Evolutionary conservation across 768 basidiomycete genomes (phyloP).

Genomic region (Pleurotus djamor): DNA sequence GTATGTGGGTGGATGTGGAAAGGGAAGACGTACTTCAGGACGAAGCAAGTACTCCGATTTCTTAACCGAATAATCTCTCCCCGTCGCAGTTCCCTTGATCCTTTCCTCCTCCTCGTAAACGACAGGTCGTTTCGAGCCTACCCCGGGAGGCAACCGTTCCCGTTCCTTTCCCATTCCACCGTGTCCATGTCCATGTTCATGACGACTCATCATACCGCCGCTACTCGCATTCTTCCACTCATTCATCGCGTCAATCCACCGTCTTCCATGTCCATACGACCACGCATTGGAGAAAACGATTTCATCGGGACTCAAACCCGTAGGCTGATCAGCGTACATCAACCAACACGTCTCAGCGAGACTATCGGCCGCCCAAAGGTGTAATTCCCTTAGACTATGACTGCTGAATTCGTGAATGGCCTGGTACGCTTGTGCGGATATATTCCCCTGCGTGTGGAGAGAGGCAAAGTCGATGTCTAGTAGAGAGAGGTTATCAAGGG

Average conservation of each 20-base stretch:
- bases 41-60: slow-evolving; percentile 54
- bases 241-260: slow-evolving; percentile 50
- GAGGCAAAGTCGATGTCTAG: slow-evolving; percentile 39
- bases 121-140: slow-evolving; percentile 34
- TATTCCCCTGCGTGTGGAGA: background rate
- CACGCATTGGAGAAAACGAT: slow-evolving; percentile 32
- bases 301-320: slow-evolving; percentile 69
- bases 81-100: slow-evolving; percentile 16
- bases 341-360: slow-evolving; percentile 71
- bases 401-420: background rate
- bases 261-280: slow-evolving; percentile 17
- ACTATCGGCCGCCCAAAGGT: slow-evolving; percentile 76
- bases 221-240: slow-evolving; percentile 44
- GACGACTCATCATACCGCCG: slow-evolving; percentile 11
- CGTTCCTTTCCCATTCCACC: too few species aligned
- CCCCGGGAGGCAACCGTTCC: slow-evolving; percentile 49
- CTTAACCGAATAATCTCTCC: slow-evolving; percentile 53
- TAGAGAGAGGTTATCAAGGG: slow-evolving; percentile 27
- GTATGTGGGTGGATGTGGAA: background rate
- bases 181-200: too few species aligned
- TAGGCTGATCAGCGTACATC: slow-evolving; percentile 68
- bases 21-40: slow-evolving; percentile 58
- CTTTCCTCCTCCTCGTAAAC: slow-evolving; percentile 26
- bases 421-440: background rate
- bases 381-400: slow-evolving; percentile 33